Base-by-base conservation (phyloP, 2,329 filamentous ascomycete genomes). In the Microcyclosporella mali region DNA sequence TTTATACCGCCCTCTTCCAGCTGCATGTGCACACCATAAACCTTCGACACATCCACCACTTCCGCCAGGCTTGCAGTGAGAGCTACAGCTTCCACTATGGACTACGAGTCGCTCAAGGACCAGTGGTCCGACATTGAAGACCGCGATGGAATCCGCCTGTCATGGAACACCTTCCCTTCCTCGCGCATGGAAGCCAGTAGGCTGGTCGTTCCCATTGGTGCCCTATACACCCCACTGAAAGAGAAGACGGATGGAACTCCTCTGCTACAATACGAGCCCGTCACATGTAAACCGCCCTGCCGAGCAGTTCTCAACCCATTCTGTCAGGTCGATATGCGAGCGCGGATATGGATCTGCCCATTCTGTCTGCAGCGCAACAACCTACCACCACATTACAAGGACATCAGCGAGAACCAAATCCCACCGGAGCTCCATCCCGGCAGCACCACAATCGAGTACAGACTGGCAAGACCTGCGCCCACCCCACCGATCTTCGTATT, bases 141-240 rank as follows among this genome's bases (percentile, higher is more conserved):
- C 63, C 82, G 87, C 57, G 92, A 98, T 80, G 92, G 92, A 49
- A 81, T 97, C 61, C 83, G 92, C 51, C 77, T 98, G 55, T 95
- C 90, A 70, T 98, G 92, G 92, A 98, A 98, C 66, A 94, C 94
- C 49, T 94, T 98, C 62, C 92, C 92, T 37, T 95, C 89, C 73
- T 90, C 90, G 62, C 88, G 92, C 66, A 95, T 98, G 88, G 89
- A 63, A 44, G 60, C 60, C 46, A 61, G 57, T 50, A 54, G 60
- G 21, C 57, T 63, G 41, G 59, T 63, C 12, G 92, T 97, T 28
- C 92, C 92, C 48, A 95, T 98, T 60, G 92, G 89, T 65, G 89
- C 88, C 55, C 78, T 95, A 36, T 97, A 97, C 69, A 98, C 90
- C 2, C 89, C 90, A 4, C 71, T 95, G 58, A 97, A 97, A 70